Percentiles rank a stretch among this genome's conserved stretches.
Conservation (phyloP, 306 rosid genomes). For the Delonix regia region DNA sequence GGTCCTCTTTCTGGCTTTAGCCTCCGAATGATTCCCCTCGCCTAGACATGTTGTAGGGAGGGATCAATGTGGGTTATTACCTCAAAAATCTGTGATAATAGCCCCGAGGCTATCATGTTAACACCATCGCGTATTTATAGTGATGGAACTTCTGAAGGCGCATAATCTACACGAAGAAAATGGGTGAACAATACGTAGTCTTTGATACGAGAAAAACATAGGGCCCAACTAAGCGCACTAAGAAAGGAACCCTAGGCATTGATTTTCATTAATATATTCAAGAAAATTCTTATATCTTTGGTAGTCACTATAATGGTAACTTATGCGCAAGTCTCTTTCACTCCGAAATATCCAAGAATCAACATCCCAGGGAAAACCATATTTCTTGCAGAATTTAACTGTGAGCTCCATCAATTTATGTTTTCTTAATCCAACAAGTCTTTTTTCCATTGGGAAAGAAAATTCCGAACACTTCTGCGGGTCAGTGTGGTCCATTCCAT, state of each 20-base stretch:
- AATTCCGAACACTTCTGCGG: background rate
- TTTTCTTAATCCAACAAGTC: background rate
- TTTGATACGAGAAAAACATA: slow-evolving; percentile 25
- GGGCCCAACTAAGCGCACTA: slow-evolving; percentile 48
- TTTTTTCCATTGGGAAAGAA: background rate
- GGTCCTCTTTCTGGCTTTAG: slow-evolving; percentile 14
- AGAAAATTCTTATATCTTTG: slow-evolving; percentile 25
- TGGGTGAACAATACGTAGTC: slow-evolving; percentile 15
- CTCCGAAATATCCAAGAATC: slow-evolving; percentile 26
- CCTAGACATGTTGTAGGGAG: slow-evolving; percentile 14
- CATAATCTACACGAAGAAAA: slow-evolving; percentile 33
- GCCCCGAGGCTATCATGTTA: slow-evolving; percentile 28
- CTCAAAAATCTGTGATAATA: slow-evolving; percentile 26
- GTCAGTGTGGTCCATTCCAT: background rate
- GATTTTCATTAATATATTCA: slow-evolving; percentile 27
- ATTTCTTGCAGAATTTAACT: slow-evolving; percentile 15
- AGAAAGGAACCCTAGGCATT: slow-evolving; percentile 24
- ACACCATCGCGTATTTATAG: slow-evolving; percentile 38
- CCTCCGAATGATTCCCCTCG: slow-evolving; percentile 35
- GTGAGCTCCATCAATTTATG: background rate
- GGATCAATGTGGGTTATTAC: slow-evolving; percentile 34
- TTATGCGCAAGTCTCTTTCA: slow-evolving; percentile 24
- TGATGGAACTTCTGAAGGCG: background rate
- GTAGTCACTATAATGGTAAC: slow-evolving; percentile 36
- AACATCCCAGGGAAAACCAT: background rate